These are phyloP conservation scores for Dictyostelium capitatum DNA, from an alignment of 78 protist genomes.

Conservation along the genomic window DNA sequence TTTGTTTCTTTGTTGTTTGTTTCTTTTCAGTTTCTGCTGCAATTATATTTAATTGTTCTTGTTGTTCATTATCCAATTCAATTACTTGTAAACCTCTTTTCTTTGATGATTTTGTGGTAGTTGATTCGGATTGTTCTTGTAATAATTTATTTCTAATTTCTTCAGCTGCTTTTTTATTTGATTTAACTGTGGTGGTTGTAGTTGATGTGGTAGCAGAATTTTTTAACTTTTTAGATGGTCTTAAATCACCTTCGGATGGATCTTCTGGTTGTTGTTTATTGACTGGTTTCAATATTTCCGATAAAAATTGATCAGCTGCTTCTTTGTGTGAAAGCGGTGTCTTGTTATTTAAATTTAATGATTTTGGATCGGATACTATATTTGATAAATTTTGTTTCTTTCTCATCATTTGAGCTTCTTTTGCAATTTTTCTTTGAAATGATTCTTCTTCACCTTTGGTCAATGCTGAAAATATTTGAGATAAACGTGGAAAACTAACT, in stretches of 20 bases:
- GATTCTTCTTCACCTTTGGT: constrained; percentile 19
- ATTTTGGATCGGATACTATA: background rate
- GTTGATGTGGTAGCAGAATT: background rate
- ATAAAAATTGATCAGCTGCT: constrained; percentile 31
- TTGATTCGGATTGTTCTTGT: background rate
- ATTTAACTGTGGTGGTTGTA: background rate
- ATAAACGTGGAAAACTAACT: constrained; percentile 14
- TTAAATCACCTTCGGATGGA: background rate
- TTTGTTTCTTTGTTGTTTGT: constrained; percentile 1
- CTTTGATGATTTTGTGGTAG: background rate
- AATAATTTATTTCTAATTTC: background rate
- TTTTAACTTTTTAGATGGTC: constrained; percentile 28
- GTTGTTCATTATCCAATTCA: background rate
- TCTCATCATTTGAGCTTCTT: constrained; percentile 4
- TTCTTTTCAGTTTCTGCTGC: background rate
- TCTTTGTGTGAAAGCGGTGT: background rate
- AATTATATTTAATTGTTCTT: background rate
- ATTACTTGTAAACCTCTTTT: constrained; percentile 24
- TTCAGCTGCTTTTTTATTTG: constrained; percentile 41
- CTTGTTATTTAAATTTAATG: background rate
- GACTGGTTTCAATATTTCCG: constrained; percentile 30
- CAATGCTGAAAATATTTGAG: constrained; percentile 17
- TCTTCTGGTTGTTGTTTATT: background rate
- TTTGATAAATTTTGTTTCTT: background rate
- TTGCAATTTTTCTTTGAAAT: constrained; percentile 1